Base-by-base conservation (phyloP, 1,139 yeast species). In the Geotrichum restrictum region DNA sequence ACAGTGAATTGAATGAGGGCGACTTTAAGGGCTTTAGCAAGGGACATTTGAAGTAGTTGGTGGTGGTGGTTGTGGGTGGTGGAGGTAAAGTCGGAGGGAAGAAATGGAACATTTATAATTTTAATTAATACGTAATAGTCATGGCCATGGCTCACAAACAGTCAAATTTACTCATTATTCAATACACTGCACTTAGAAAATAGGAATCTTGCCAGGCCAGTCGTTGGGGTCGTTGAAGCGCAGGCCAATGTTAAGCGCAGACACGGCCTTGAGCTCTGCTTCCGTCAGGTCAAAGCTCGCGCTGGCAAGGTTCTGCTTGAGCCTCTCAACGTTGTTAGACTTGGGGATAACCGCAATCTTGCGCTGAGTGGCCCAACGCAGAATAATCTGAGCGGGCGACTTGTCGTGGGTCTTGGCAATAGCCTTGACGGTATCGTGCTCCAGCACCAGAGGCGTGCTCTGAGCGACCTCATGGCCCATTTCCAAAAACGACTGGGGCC, bases 191-290 rank as follows among this genome's bases (percentile, higher is more conserved):
- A n/a, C n/a, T n/a, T n/a, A 62, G 58, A 80, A 80, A 57, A 75
- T 76, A 55, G 84, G 83, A 60, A 76, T 73, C 58, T 75, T 72
- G 45, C 65, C 60, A 60, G 77, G 78, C 94, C 94, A 86, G 62
- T 74, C 80, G 79, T 83, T 82, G 57, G 96, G 95, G 67, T 88
- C 88, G 69, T 88, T 88, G 75, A 88, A 88, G 73, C 96, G 81
- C 61, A 88, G 75, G 62, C 78, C 77, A 59, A 74, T 76, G 69
- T 89, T 86, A 67, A 88, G 77, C 45, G 69, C 69, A 32, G 67
- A 70, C 66, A 64, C 75, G 70, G 50, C 50, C 53, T 63, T 70
- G 51, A 81, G 62, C 57, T 80, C 82, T 5, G 66, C 74, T 48
- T 74, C 67, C 44, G 80, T 61, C 64, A 80, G 76, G 52, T 79